phyloP scores from a whole-genome alignment of 768 basidiomycete genomes.

The Phylloporus scabripes region DNA sequence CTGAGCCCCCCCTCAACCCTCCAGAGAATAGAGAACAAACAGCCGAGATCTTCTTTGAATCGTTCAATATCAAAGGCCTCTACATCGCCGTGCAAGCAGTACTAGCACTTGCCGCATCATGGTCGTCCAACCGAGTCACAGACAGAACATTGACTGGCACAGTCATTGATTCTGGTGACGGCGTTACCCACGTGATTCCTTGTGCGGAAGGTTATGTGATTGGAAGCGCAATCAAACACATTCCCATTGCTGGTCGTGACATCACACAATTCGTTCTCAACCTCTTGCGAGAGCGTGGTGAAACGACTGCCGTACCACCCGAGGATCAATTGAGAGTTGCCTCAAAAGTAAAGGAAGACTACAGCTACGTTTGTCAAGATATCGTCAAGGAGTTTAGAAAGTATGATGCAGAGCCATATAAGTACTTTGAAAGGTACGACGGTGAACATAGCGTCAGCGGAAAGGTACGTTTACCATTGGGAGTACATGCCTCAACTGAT shows the following conservation, averaged over 20 bases:
- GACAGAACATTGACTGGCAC: conserved; percentile 95
- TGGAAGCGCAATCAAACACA: conserved; percentile 97
- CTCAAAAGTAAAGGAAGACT: conserved; percentile 94
- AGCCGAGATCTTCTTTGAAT: conserved; percentile 99
- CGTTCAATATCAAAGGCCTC: conserved; percentile 97
- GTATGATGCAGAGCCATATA: conserved; percentile 94
- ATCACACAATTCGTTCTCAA: conserved; percentile 96
- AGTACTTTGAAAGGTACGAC: conserved; percentile 90
- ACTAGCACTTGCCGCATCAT: conserved; percentile 94
- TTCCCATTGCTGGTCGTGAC: conserved; percentile 97
- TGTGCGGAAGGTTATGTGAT: conserved; percentile 96
- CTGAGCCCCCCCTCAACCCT: conserved; percentile 97
- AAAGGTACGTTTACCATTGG: conserved; percentile 47
- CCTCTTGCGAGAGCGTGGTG: conserved; percentile 91
- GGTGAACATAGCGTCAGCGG: conserved; percentile 92
- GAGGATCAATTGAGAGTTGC: conserved; percentile 93
- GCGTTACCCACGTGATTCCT: conserved; percentile 93
- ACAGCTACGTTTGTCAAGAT: conserved; percentile 97
- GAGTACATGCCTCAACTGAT: conserved; percentile 1
- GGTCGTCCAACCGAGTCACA: conserved; percentile 85
- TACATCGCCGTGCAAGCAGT: conserved; percentile 99
- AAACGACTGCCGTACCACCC: conserved; percentile 83
- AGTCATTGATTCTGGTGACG: conserved; percentile 98
- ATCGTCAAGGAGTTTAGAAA: conserved; percentile 99
- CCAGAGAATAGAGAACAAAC: conserved; percentile 99